Conservation (phyloP, 768 basidiomycete genomes). For the Rhodosporidiobolus odoratus region DNA sequence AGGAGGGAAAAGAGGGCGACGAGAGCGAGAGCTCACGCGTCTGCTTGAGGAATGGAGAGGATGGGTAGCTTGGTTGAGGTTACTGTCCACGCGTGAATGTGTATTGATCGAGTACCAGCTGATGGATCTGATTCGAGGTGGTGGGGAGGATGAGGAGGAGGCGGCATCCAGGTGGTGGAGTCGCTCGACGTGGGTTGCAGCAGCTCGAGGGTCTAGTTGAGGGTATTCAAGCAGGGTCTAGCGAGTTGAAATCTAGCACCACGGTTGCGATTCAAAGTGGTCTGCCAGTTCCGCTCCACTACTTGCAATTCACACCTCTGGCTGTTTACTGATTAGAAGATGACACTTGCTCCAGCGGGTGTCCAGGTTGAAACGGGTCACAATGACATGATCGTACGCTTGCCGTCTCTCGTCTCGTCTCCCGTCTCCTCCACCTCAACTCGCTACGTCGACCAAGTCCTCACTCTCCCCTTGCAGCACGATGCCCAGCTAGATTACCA, state of each 20-base stretch:
- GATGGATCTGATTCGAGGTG: constrained; percentile 5
- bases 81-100: constrained; percentile 64
- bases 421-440: background rate
- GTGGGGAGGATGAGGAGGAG: background rate
- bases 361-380: constrained; percentile 78
- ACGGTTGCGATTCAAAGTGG: background rate
- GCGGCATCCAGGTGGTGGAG: background rate
- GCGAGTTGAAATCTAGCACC: background rate
- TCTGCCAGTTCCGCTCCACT: background rate
- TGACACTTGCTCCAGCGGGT: constrained; percentile 17
- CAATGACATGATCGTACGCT: constrained; percentile 94
- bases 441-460: background rate
- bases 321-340: background rate
- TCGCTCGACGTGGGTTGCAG: background rate
- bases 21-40: constrained; percentile 12
- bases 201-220: background rate
- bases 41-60: constrained; percentile 50
- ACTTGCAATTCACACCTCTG: background rate
- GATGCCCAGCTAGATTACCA: constrained; percentile 98
- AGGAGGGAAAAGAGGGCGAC: background rate
- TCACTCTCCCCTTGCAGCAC: constrained; percentile 56
- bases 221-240: background rate
- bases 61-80: constrained; percentile 69
- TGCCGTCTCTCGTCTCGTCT: background rate
- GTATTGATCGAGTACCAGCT: constrained; percentile 57